Evolutionary conservation across 441 rosid species (phyloP).

Genomic region (Pelargonium cotyledonis): DNA sequence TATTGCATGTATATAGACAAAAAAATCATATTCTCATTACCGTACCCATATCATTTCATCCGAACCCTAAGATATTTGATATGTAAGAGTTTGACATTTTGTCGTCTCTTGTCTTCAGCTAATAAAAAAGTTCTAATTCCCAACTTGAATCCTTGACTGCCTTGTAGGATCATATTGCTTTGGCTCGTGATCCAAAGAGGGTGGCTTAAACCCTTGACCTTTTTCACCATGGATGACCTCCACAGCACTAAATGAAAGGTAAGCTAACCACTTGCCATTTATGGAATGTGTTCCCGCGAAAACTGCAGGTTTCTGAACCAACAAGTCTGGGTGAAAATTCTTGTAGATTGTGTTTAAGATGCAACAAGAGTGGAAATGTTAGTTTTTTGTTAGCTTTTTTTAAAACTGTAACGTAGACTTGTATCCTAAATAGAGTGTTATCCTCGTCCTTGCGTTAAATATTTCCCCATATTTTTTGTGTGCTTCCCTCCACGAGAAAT

Average conservation of each 20-base stretch:
- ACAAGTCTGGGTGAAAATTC: slow-evolving; percentile 3
- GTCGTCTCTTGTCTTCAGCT: no score
- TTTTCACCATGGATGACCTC: background rate
- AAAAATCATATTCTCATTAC: no score
- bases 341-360: slow-evolving; percentile 24
- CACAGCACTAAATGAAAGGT: background rate
- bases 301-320: slow-evolving; percentile 16
- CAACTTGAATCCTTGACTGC: slow-evolving; percentile 14
- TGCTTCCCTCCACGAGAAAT: background rate
- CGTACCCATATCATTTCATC: no score
- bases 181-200: slow-evolving; percentile 36
- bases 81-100: no score
- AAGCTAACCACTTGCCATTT: slow-evolving; percentile 23
- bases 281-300: slow-evolving; percentile 3
- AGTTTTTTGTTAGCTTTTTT: slow-evolving; percentile 14
- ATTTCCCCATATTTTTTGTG: background rate
- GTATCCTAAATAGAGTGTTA: slow-evolving; percentile 22
- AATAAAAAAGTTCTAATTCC: no score
- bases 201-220: slow-evolving; percentile 31
- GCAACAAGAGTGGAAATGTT: slow-evolving; percentile 13
- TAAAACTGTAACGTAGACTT: background rate
- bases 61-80: no score
- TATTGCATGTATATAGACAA: no score
- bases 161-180: slow-evolving; percentile 66
- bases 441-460: slow-evolving; percentile 3